Evolutionary conservation across 495 filamentous ascomycete species (phyloP).

Genomic region (Bacidia gigantensis): DNA sequence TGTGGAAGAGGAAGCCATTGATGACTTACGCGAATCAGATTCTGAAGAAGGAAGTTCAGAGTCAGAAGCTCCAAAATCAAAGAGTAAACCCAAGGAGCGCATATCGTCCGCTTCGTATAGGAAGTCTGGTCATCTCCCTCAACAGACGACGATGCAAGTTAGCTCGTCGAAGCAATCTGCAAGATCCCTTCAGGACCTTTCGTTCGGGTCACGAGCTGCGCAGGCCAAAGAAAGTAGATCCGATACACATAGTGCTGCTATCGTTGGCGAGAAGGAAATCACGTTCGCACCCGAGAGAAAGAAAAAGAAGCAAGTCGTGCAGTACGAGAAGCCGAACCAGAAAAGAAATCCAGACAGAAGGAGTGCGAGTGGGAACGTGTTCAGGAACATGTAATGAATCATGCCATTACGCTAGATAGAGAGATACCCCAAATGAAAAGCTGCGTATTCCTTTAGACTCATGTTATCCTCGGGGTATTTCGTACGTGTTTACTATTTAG

Average conservation of each 20-base stretch:
- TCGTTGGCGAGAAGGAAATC: conserved; percentile 72
- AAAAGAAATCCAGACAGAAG: conserved; percentile 32
- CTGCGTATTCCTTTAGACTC: no score
- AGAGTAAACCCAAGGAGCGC: conserved; percentile 34
- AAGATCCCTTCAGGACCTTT: conserved; percentile 35
- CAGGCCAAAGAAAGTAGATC: conserved; percentile 27
- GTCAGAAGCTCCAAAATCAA: conserved; percentile 29
- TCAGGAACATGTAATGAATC: conserved; percentile 34
- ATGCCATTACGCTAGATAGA: background rate
- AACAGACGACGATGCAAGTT: conserved; percentile 41
- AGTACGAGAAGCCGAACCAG: conserved; percentile 19
- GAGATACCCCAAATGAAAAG: conserved; percentile 5
- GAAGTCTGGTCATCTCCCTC: conserved; percentile 40
- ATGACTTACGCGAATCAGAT: conserved; percentile 30
- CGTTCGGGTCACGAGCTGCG: conserved; percentile 58
- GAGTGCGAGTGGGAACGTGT: conserved; percentile 40
- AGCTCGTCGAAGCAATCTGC: conserved; percentile 37
- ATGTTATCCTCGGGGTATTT: no score
- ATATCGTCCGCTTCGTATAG: conserved; percentile 54
- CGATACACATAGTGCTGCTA: conserved; percentile 35
- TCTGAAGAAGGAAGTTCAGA: conserved; percentile 26
- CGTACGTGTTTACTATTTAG: no score
- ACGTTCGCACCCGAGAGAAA: conserved; percentile 63
- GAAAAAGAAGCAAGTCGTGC: conserved; percentile 26
- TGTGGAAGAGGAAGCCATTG: conserved; percentile 48